Evolutionary conservation across 1,284 basidiomycete species (phyloP).

Genomic region (Cryptococcus sp.): DNA sequence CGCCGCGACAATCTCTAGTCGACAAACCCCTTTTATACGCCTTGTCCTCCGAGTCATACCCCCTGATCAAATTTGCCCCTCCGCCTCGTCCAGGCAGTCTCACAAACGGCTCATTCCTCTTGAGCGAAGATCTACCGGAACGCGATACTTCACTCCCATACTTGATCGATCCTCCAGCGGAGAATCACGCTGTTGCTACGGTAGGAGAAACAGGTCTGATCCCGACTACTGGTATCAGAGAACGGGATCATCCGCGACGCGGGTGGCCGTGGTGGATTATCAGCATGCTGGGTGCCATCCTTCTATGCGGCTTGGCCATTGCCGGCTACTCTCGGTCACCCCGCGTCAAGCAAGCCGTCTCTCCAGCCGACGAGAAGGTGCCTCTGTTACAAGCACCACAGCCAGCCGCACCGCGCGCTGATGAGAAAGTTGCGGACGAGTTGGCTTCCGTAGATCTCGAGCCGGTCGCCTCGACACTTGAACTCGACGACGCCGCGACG

Average conservation of each 20-base stretch:
- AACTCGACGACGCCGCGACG: conserved; percentile 17
- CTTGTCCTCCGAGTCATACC: conserved; percentile 48
- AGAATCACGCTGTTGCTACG: conserved; percentile 19
- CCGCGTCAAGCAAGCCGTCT: conserved; percentile 7
- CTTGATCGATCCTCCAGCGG: conserved; percentile 47
- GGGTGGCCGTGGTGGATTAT: background rate
- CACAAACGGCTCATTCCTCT: conserved; percentile 44
- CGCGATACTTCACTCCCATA: conserved; percentile 38
- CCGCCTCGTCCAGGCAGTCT: conserved; percentile 41
- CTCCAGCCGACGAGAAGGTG: conserved; percentile 29
- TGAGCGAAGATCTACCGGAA: conserved; percentile 39
- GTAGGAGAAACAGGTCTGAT: background rate
- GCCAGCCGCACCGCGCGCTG: background rate
- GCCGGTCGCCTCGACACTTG: background rate
- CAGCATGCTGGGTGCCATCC: conserved; percentile 17
- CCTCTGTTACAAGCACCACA: conserved; percentile 21
- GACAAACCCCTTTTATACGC: conserved; percentile 42
- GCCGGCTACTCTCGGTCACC: conserved; percentile 19
- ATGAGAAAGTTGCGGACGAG: conserved; percentile 10
- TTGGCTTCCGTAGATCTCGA: background rate
- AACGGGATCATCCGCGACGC: background rate
- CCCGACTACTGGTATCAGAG: background rate
- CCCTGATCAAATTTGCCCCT: conserved; percentile 48
- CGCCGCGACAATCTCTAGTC: background rate
- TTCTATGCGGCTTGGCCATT: conserved; percentile 21